Evolutionary conservation across 139 green algal genomes (phyloP).

Genomic region (Asterochloris erici): DNA sequence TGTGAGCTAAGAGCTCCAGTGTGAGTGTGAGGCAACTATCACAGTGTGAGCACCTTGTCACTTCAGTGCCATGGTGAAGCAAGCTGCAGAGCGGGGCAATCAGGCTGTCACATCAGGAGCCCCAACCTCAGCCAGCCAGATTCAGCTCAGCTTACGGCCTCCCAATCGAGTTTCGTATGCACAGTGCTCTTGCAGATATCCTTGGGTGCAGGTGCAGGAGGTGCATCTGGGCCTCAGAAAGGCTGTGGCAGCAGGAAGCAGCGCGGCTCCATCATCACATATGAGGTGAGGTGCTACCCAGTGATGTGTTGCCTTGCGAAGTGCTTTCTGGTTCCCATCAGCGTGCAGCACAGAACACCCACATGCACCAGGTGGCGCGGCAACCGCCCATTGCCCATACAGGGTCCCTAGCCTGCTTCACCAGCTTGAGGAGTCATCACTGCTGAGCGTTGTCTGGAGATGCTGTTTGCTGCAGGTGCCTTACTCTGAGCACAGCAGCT

Average conservation of each 20-base stretch:
- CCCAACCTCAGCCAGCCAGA: no score
- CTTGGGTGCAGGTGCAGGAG: no score
- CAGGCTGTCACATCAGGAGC: no score
- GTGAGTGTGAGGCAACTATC: no score
- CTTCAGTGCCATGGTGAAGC: no score
- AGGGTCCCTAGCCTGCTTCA: not conserved
- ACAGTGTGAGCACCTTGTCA: no score
- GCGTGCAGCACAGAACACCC: not conserved
- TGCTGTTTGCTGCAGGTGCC: slow-evolving; percentile 50
- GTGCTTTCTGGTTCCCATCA: not conserved
- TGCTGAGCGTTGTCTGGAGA: not conserved
- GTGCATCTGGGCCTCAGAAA: not conserved
- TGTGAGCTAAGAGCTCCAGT: no score
- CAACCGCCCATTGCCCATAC: no score
- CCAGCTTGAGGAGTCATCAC: not conserved
- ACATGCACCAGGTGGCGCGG: not conserved
- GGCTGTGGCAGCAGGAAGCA: slow-evolving; percentile 34
- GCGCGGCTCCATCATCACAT: slow-evolving; percentile 77
- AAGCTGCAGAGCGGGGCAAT: no score
- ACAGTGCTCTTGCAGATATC: no score
- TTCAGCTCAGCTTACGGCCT: no score
- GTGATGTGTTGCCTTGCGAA: not conserved
- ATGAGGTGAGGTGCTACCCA: slow-evolving; percentile 49
- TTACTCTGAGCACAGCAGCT: slow-evolving; percentile 79
- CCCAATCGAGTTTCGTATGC: no score